Base-by-base conservation (phyloP, 2,329 filamentous ascomycete genomes). In the Cryphonectria naterciae region DNA sequence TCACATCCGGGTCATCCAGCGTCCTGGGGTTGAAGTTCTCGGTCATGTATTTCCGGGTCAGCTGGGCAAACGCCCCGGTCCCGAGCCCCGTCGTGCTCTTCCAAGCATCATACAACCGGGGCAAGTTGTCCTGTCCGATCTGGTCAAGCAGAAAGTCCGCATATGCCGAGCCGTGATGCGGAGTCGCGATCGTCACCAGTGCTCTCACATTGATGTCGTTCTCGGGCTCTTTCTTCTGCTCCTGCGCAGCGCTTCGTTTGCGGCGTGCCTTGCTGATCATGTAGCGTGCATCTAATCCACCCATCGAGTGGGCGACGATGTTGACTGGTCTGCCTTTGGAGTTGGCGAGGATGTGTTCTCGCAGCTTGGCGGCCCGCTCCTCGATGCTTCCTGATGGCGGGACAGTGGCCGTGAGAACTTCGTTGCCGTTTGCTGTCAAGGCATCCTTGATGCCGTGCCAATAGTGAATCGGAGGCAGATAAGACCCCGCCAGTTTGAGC, bases 301-400 rank as follows among this genome's bases (percentile, higher is more conserved):
- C 88, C 88, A 91, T 91, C 74, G 85, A 88, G 80, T 94, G 92
- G 56, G 88, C 88, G 28, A 94, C 85, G 71, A 97, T 92, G 77
- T 93, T 93, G 74, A 97, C 93, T 66, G 90, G 88, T 72, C 80
- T 82, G 25, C 83, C 83, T 32, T 78, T 75, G 1, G 85, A 83
- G 13, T 79, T 80, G 32, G 79, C 76, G 64, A 83, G 83, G 71
- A 91, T 90, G 73, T 87, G 84, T 73, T 81, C 76, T 43, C 84
- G 84, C n/a, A 92, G 84, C 75, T 84, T 84, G 70, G 84, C 83
- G 37, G 89, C 89, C 69, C 89, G 86, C 72, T 86, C 83, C 78
- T 88, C 85, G 76, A 92, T 91, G 70, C 85, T 88, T 52, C 85
- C 85, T 4, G 87, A 88, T 15, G 89, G 85, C 5, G 89, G 89